Conservation (phyloP, 352 stramenopile species). For the Pythium dissotocum region DNA sequence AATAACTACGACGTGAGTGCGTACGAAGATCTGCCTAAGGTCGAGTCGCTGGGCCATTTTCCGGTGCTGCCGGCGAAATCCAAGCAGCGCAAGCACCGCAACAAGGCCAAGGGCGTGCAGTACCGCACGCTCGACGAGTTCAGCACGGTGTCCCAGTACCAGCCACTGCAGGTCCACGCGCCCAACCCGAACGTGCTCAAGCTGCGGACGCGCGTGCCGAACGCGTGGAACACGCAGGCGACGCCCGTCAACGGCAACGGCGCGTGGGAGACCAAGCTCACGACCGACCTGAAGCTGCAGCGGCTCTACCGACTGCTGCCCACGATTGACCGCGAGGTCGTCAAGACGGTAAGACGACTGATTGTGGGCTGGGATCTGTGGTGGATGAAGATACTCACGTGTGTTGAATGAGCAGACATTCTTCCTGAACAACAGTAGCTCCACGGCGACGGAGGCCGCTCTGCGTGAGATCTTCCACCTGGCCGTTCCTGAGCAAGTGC, state of each 20-base stretch:
- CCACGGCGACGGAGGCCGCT: conserved; percentile 60
- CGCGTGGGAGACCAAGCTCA: conserved; percentile 45
- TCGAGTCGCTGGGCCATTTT: conserved; percentile 59
- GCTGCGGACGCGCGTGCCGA: conserved; percentile 7
- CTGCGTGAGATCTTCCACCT: conserved; percentile 67
- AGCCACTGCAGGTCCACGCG: conserved; percentile 3
- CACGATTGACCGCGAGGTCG: conserved; percentile 48
- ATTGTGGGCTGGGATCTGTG: background rate
- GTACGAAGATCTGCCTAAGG: conserved; percentile 34
- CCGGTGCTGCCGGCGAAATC: conserved; percentile 44
- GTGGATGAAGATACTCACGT: conserved; percentile 10
- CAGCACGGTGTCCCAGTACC: background rate
- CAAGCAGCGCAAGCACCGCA: conserved; percentile 25
- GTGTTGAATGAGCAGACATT: conserved; percentile 46
- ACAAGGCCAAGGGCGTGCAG: conserved; percentile 3
- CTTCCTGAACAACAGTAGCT: conserved; percentile 64
- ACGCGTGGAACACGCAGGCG: conserved; percentile 29
- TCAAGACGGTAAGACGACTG: conserved; percentile 47
- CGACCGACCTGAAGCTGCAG: conserved; percentile 68
- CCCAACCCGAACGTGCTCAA: conserved; percentile 10
- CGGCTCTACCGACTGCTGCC: conserved; percentile 61
- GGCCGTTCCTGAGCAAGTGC: conserved; percentile 31
- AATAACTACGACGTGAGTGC: background rate
- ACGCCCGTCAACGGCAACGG: conserved; percentile 7
- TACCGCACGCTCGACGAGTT: conserved; percentile 19